Evolutionary conservation across 108 stramenopile species (phyloP).

Genomic region (Craspedostauros australis): DNA sequence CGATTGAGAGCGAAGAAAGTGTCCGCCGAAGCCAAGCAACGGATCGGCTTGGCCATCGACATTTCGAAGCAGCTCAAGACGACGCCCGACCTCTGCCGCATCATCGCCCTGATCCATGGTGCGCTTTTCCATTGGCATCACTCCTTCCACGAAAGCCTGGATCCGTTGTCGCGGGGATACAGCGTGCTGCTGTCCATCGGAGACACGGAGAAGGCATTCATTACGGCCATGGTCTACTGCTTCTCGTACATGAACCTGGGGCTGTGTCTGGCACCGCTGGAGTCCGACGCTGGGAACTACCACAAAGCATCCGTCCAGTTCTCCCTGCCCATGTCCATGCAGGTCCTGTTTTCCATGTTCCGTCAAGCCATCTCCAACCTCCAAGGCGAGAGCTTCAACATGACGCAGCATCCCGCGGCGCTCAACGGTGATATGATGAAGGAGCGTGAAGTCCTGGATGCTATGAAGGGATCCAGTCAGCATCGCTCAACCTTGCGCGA

Average conservation of each 20-base stretch:
- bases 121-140: conserved; percentile 1
- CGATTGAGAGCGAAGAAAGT: not conserved
- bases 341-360: conserved; percentile 9
- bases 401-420: conserved; percentile 19
- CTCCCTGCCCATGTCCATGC: conserved; percentile 4
- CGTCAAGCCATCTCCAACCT: conserved; percentile 22
- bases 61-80: not conserved
- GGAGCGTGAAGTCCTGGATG: conserved; percentile 3
- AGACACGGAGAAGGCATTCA: conserved; percentile 7
- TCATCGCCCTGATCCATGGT: no score
- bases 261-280: conserved; percentile 21
- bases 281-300: conserved; percentile 14
- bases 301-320: conserved; percentile 14
- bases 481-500: conserved; percentile 31
- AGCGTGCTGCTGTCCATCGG: conserved; percentile 13
- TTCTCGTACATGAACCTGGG: conserved; percentile 17
- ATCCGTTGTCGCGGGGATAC: conserved; percentile 21
- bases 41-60: not conserved
- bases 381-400: not conserved
- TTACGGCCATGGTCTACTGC: conserved; percentile 12
- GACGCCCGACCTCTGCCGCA: no score
- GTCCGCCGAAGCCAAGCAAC: not conserved
- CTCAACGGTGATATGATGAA: conserved; percentile 15
- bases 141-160: conserved; percentile 24
- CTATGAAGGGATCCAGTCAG: conserved; percentile 7